Evolutionary conservation across 2,329 filamentous ascomycete genomes (phyloP), one percentile per base, ranked within the genome.

Genomic region (Sporothrix protearum): DNA sequence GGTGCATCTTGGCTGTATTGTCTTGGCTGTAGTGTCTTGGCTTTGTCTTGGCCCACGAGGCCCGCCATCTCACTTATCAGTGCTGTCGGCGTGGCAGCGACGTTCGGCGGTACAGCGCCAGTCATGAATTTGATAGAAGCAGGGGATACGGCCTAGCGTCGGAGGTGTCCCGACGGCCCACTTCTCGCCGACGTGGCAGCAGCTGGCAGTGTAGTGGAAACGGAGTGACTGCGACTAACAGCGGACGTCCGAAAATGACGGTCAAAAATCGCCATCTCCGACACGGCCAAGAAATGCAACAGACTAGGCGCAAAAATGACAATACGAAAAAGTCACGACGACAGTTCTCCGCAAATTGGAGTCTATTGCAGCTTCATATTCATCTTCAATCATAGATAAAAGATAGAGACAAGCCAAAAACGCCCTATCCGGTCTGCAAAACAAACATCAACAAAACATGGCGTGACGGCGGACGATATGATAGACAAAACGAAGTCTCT

Each of bases 41-140:
- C n/a, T n/a, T n/a, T n/a, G n/a, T 28, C 25, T n/a, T 33, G 55
- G 28, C 14, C 55, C 39, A 47, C 61, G 16, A 25, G n/a, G 28
- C 22, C 12, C 39, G 30, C 39, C 5, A 47, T 49, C n/a, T n/a
- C n/a, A 19, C 4, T 7, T 42, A 16, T 64, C 55, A 16, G 28
- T 30, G 57, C 25, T 39, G 66, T 68, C 47, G 66, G 66, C 45
- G 45, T 68, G n/a, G 39, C 57, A 53, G 57, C 57, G 57, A 49
- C 47, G 69, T 51, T 70, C 59, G 59, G 59, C 22, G 68, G 16
- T 9, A 36, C 25, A 36, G 68, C 68, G 53, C 14, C 19, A 22
- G 36, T 25, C n/a, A 45, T 6, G 16, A 12, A n/a, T n/a, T 10
- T 69, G 22, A 61, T 53, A 22, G 42, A 16, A 9, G n/a, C 42